Percentiles rank a stretch among this genome's conserved stretches.
phyloP scores from a whole-genome alignment of 441 rosid genomes.

The Croton setiger region DNA sequence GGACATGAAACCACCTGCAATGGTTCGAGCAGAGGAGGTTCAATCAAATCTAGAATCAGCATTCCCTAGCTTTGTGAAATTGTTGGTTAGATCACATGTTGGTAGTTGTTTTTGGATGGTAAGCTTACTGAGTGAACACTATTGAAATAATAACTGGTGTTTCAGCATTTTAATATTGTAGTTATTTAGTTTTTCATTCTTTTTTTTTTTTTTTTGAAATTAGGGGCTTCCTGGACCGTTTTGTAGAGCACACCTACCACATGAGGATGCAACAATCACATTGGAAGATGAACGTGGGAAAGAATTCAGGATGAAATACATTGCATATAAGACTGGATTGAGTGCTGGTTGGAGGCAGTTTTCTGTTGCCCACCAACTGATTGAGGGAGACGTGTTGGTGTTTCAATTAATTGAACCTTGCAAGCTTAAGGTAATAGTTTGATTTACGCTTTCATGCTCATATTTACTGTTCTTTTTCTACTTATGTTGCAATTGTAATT shows the following conservation, averaged over 20 bases:
- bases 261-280: slow-evolving; percentile 36
- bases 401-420: slow-evolving; percentile 56
- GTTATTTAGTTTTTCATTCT: neutral
- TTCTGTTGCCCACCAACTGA: slow-evolving; percentile 49
- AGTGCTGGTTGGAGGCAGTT: slow-evolving; percentile 90
- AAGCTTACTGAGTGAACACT: slow-evolving; percentile 11
- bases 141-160: neutral
- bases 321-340: slow-evolving; percentile 59
- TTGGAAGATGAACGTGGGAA: slow-evolving; percentile 55
- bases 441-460: slow-evolving; percentile 10
- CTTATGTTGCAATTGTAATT: slow-evolving; percentile 3
- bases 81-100: slow-evolving; percentile 67
- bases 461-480: slow-evolving; percentile 6
- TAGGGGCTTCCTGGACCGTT: slow-evolving; percentile 72
- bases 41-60: slow-evolving; percentile 56
- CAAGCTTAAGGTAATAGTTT: slow-evolving; percentile 52
- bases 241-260: slow-evolving; percentile 55
- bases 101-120: slow-evolving; percentile 77
- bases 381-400: slow-evolving; percentile 67
- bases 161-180: neutral
- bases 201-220: neutral
- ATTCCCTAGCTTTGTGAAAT: slow-evolving; percentile 55
- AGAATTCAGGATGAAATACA: slow-evolving; percentile 44
- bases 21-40: slow-evolving; percentile 59
- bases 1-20: slow-evolving; percentile 42